Evolutionary conservation across 176 grass and related monocot species (phyloP).

Genomic region (Zizania latifolia): DNA sequence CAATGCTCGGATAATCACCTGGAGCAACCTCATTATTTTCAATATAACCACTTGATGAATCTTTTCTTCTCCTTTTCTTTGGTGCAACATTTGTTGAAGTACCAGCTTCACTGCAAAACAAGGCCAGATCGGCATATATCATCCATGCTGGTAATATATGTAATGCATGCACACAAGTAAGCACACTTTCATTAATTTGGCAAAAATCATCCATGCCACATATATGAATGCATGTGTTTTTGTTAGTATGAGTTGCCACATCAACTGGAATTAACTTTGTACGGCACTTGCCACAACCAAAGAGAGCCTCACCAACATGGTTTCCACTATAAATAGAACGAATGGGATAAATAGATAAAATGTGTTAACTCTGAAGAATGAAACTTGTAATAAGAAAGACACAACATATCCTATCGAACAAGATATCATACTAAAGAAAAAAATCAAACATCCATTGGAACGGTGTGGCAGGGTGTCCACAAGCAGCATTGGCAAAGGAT

Average conservation of each 20-base stretch:
- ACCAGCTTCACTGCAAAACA: conserved; percentile 61
- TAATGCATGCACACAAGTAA: conserved; percentile 16
- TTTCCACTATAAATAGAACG: not conserved
- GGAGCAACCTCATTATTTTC: conserved; percentile 42
- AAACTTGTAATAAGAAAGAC: not conserved
- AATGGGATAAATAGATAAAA: not conserved
- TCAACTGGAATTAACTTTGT: no score
- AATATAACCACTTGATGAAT: conserved; percentile 35
- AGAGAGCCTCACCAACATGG: no score
- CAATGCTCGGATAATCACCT: conserved; percentile 35
- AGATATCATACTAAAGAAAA: conserved; percentile 30
- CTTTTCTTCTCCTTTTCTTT: conserved; percentile 95
- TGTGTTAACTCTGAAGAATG: not conserved
- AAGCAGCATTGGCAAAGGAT: not conserved
- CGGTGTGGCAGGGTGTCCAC: conserved; percentile 1
- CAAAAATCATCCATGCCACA: not conserved
- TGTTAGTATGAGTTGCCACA: no score
- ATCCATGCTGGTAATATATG: conserved; percentile 18
- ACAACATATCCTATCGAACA: not conserved
- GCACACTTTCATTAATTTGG: conserved; percentile 14
- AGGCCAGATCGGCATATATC: not conserved
- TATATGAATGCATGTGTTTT: not conserved
- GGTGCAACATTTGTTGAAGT: conserved; percentile 39
- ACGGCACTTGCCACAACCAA: no score
- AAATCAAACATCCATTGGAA: not conserved